Percentiles rank a stretch among this genome's conserved stretches.
Evolutionary conservation across 345 rosid genomes (phyloP).

Genomic region (Eucalyptus regnans): DNA sequence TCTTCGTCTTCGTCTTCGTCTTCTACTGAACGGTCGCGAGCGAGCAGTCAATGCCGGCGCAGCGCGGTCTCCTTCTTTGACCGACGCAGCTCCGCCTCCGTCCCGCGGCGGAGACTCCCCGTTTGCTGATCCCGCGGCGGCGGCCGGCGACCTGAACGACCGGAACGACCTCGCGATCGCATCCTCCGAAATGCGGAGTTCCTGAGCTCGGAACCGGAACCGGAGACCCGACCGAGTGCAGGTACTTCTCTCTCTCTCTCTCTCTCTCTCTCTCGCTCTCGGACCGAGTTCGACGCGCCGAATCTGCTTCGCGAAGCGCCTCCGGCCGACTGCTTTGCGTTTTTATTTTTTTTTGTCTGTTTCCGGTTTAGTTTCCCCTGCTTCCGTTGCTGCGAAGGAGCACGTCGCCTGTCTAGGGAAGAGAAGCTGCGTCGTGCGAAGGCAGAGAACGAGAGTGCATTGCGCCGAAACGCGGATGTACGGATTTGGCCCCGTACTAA

Average conservation of each 20-base stretch:
- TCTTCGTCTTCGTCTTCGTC: background rate
- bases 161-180: background rate
- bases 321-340: background rate
- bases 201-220: background rate
- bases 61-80: background rate
- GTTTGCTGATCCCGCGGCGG: background rate
- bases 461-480: background rate
- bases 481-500: background rate
- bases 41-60: background rate
- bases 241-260: background rate
- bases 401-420: background rate
- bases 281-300: background rate
- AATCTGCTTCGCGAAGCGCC: background rate
- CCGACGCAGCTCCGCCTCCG: background rate
- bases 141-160: background rate
- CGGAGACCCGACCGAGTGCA: background rate
- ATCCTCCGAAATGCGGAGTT: background rate
- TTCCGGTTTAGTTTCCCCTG: background rate
- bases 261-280: too few species aligned
- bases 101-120: background rate
- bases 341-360: background rate
- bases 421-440: background rate
- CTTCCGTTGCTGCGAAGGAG: background rate
- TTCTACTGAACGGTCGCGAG: background rate
- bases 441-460: background rate